A percentile compares a stretch with the other conserved stretches of the same genome.
Conservation (phyloP, 345 rosid species). For the Cardiospermum halicacabum region DNA sequence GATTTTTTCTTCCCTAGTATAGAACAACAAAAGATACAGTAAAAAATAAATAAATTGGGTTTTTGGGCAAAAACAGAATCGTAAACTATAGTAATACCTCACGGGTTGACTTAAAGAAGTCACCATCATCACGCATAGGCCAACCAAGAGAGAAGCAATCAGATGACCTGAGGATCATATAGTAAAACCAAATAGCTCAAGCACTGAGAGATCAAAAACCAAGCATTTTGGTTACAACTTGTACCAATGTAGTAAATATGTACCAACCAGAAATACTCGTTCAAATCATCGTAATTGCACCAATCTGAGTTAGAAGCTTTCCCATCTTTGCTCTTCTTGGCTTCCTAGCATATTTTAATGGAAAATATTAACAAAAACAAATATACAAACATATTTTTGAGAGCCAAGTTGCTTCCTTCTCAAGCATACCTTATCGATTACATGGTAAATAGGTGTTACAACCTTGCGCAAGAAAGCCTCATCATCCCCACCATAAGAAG, state of each 20-base stretch:
- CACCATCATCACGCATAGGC: conserved; percentile 99
- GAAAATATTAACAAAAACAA: conserved; percentile 23
- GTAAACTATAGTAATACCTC: conserved; percentile 37
- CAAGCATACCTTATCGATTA: conserved; percentile 61
- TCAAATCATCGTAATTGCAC: conserved; percentile 98
- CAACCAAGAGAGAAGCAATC: conserved; percentile 99
- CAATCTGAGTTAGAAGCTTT: conserved; percentile 78
- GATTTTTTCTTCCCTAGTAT: conserved; percentile 58
- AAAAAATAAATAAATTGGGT: conserved; percentile 14
- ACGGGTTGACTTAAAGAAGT: conserved; percentile 76
- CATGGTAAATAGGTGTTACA: conserved; percentile 83
- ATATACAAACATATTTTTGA: conserved; percentile 16
- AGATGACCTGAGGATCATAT: conserved; percentile 54
- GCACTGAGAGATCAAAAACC: background rate
- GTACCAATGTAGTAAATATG: conserved; percentile 18
- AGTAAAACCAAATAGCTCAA: conserved; percentile 17
- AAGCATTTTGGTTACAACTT: conserved; percentile 2
- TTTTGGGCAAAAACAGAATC: conserved; percentile 9
- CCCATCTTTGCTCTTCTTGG: conserved; percentile 64
- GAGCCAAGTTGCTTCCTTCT: background rate
- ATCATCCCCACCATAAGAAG: conserved; percentile 97
- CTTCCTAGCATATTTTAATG: conserved; percentile 57
- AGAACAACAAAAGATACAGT: conserved; percentile 11
- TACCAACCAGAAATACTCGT: conserved; percentile 91
- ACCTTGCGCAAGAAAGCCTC: conserved; percentile 93